Percentiles rank a stretch among this genome's conserved stretches.
These are phyloP conservation scores for Trametes gibbosa DNA, from an alignment of 768 basidiomycete genomes.

Conservation along the genomic window DNA sequence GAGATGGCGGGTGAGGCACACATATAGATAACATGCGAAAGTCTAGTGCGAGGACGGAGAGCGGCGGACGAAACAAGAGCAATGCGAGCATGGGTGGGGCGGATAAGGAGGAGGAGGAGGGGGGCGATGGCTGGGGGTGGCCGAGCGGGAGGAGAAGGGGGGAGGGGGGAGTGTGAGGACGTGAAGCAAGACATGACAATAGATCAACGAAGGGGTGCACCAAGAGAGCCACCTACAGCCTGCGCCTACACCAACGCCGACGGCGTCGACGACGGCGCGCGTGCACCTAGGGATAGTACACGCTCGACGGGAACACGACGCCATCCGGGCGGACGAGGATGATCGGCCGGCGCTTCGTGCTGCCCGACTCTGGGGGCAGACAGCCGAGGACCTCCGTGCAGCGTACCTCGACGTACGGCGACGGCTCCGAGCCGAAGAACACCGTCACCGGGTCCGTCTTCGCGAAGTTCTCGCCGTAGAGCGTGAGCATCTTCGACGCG, in stretches of 20 bases:
- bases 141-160: neutral
- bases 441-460: conserved; percentile 79
- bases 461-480: conserved; percentile 88
- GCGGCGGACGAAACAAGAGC: conserved; percentile 7
- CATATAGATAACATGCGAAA: conserved; percentile 18
- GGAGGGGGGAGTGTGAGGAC: neutral
- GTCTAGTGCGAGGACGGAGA: conserved; percentile 20
- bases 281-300: conserved; percentile 61
- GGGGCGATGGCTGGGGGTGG: neutral
- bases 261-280: conserved; percentile 27
- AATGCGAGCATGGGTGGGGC: conserved; percentile 10
- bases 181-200: neutral
- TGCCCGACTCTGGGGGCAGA: conserved; percentile 68
- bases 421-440: conserved; percentile 85
- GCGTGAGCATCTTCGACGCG: conserved; percentile 75
- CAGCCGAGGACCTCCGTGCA: conserved; percentile 85
- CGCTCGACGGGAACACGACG: conserved; percentile 81
- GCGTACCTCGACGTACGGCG: conserved; percentile 83
- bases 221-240: neutral
- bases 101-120: neutral
- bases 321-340: conserved; percentile 83
- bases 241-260: neutral
- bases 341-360: conserved; percentile 71
- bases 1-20: neutral
- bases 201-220: neutral